Evolutionary conservation across 495 filamentous ascomycete genomes (phyloP), one percentile per base, ranked within the genome.

Genomic region (Penicillium roqueforti): DNA sequence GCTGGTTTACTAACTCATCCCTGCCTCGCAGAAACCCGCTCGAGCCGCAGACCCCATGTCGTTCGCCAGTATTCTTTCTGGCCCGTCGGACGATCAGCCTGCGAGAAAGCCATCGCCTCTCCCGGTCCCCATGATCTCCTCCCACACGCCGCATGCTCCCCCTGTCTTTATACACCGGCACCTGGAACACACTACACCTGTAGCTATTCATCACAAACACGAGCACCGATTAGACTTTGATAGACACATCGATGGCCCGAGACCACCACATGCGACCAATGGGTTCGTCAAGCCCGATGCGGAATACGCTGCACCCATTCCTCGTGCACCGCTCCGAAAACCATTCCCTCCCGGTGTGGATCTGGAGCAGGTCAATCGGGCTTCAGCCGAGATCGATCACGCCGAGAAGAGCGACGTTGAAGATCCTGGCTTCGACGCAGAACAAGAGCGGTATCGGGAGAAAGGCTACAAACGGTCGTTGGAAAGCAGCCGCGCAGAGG

Each of bases 41-140:
- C 82, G 87, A 57, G 81, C 85, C 47, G 82, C 84, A 18, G 86
- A 92, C 69, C 87, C 91, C 13, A 96, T 96, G 91, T 89, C 89
- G 3, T 90, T 96, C 59, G 90, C 89, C 29, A 93, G 87, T 65
- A 95, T 96, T 51, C 81, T 96, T 32, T 91, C 89, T 1, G 85
- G 79, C 54, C 80, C 87, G 22, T 70, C 77, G 16, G 69, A 76
- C 63, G 88, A 89, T 40, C 79, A 83, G 25, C 77, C 80, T 56
- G 76, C 80, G 1, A 68, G 66, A 60, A 73, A 72, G 53, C 67
- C 57, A 40, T 66, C 67, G 38, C 72, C 75, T 40, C 58, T 67
- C 22, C 63, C 58, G 38, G 53, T 64, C 22, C 43, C 61, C 6
- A 43, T n/a, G n/a, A n/a, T 58, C 31, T 53, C 71, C 42, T 63